phyloP scores from a whole-genome alignment of 345 rosid genomes.

The Heritiera fomes region DNA sequence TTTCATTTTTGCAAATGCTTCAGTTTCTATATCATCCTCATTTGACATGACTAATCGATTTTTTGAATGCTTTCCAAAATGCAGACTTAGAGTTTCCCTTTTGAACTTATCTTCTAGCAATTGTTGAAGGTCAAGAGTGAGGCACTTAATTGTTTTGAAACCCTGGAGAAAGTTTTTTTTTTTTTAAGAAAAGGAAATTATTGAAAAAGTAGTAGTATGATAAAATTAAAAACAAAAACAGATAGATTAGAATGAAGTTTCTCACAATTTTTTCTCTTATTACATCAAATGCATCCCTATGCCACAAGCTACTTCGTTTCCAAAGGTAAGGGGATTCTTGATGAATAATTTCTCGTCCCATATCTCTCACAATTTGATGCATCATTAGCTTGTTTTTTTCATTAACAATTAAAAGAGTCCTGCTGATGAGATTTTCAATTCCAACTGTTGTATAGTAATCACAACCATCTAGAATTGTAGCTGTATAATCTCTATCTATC shows the following conservation, averaged over 20 bases:
- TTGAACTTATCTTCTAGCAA: not conserved
- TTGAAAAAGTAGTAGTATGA: too few relatives aligned
- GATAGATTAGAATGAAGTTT: not conserved
- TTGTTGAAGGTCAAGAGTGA: not conserved
- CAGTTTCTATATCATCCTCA: not conserved
- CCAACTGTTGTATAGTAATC: not conserved
- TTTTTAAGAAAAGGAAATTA: too few relatives aligned
- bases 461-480: conserved; percentile 30
- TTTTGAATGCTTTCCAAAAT: too few relatives aligned
- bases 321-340: not conserved
- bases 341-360: conserved; percentile 34
- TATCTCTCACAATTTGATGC: conserved; percentile 37
- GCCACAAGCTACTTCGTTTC: conserved; percentile 29
- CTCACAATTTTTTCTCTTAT: conserved; percentile 16
- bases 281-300: conserved; percentile 20
- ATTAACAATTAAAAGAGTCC: conserved; percentile 7
- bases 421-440: conserved; percentile 8
- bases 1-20: not conserved
- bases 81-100: not conserved
- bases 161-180: not conserved
- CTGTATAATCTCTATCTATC: conserved; percentile 22
- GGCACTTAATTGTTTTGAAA: not conserved
- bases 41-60: too few relatives aligned
- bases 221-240: not conserved
- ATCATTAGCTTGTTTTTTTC: conserved; percentile 22